Evolutionary conservation across 108 stramenopile genomes (phyloP).

Genomic region (Asterionellopsis glacialis): DNA sequence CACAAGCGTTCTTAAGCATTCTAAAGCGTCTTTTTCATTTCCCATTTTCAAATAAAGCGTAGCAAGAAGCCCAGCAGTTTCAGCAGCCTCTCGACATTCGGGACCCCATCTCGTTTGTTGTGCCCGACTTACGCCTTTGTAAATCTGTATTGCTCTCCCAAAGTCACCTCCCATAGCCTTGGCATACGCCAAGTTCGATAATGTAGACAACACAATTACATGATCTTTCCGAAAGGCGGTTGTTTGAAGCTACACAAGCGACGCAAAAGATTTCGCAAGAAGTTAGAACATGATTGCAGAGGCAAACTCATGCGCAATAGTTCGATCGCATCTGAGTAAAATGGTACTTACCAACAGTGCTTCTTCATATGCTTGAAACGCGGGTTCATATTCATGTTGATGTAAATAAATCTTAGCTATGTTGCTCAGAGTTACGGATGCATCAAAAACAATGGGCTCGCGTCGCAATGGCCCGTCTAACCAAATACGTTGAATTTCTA

Average conservation of each 20-base stretch:
- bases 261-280: background rate
- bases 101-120: constrained; percentile 32
- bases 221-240: constrained; percentile 46
- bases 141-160: constrained; percentile 27
- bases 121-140: constrained; percentile 21
- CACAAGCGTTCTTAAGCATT: constrained; percentile 17
- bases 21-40: constrained; percentile 28
- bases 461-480: constrained; percentile 36
- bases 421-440: constrained; percentile 40
- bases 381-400: constrained; percentile 21
- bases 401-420: constrained; percentile 47
- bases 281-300: background rate
- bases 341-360: constrained; percentile 31
- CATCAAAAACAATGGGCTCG: constrained; percentile 45
- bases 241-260: constrained; percentile 20
- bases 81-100: constrained; percentile 19
- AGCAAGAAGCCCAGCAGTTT: constrained; percentile 43
- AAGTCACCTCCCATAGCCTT: constrained; percentile 21
- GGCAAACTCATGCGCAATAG: background rate
- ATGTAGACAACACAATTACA: constrained; percentile 19
- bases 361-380: constrained; percentile 47
- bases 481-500: constrained; percentile 48
- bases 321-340: background rate
- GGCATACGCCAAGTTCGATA: constrained; percentile 32
- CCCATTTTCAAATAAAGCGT: constrained; percentile 12